A percentile compares a stretch with the other conserved stretches of the same genome.
phyloP scores from a whole-genome alignment of 129 eudicot genomes.

The Saposhnikovia divaricata region DNA sequence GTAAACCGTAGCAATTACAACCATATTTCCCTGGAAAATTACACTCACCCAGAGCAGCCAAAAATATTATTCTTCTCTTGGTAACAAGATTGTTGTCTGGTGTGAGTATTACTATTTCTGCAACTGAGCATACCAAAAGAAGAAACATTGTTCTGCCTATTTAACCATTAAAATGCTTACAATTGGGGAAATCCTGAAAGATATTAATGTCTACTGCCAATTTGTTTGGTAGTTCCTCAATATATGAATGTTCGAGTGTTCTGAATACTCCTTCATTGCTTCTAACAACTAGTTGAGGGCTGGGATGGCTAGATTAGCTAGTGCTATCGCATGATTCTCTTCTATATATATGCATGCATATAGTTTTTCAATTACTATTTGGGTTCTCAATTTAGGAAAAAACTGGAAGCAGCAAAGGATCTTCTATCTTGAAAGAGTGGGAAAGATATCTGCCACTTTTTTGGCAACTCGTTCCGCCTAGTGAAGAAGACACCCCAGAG shows the following conservation, averaged over 20 bases:
- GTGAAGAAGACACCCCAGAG: slow-evolving; percentile 99
- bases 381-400: slow-evolving; percentile 47
- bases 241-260: neutral
- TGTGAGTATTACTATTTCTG: neutral
- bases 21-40: neutral
- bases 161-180: neutral
- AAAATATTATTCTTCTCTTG: neutral
- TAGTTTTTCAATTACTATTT: neutral
- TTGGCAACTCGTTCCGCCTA: slow-evolving; percentile 98
- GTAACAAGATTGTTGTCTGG: neutral
- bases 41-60: neutral
- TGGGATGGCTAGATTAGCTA: neutral
- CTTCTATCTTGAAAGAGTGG: slow-evolving; percentile 83
- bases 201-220: neutral
- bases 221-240: neutral
- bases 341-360: neutral
- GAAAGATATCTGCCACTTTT: slow-evolving; percentile 86
- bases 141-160: neutral
- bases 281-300: neutral
- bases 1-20: neutral
- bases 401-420: slow-evolving; percentile 89
- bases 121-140: neutral
- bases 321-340: neutral
- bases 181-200: neutral
- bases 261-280: neutral